Evolutionary conservation across 2,329 filamentous ascomycete genomes (phyloP).

Genomic region (Xylaria sp.): DNA sequence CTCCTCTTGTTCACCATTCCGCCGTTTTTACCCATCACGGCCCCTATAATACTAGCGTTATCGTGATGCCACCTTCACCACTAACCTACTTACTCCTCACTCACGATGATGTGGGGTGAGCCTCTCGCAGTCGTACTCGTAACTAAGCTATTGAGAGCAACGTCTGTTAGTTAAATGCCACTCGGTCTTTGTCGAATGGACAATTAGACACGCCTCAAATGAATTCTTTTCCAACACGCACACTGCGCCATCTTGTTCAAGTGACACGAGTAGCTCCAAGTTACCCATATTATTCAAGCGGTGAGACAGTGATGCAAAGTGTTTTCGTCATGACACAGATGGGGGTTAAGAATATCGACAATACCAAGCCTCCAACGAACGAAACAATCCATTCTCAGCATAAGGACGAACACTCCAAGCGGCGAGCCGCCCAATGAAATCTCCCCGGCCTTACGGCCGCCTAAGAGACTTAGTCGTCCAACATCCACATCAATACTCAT

Average conservation of each 20-base stretch:
- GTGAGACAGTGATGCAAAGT: conserved; percentile 29
- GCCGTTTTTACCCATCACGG: conserved; percentile 12
- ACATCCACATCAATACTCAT: conserved; percentile 20
- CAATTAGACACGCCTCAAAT: conserved; percentile 2
- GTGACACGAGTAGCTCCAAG: conserved; percentile 10
- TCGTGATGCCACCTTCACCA: neutral
- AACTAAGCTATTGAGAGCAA: neutral
- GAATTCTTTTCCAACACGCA: conserved; percentile 4
- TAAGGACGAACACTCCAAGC: conserved; percentile 26
- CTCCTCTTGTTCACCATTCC: conserved; percentile 17
- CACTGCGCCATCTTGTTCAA: conserved; percentile 16
- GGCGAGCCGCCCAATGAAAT: conserved; percentile 31
- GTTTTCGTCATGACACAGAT: conserved; percentile 5
- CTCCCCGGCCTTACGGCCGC: conserved; percentile 13
- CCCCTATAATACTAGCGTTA: neutral
- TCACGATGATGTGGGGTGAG: conserved; percentile 17
- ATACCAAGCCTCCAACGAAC: conserved; percentile 21
- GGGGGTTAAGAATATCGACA: conserved; percentile 1
- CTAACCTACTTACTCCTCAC: conserved; percentile 1
- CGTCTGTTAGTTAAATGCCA: conserved; percentile 9
- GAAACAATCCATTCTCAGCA: conserved; percentile 29
- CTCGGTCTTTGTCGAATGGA: neutral
- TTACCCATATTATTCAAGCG: conserved; percentile 14
- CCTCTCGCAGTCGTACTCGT: conserved; percentile 2
- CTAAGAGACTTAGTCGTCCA: conserved; percentile 13